Evolutionary conservation across 176 grass and related monocot genomes (phyloP), one percentile per base, ranked within the genome.

Genomic region (Thalia dealbata): DNA sequence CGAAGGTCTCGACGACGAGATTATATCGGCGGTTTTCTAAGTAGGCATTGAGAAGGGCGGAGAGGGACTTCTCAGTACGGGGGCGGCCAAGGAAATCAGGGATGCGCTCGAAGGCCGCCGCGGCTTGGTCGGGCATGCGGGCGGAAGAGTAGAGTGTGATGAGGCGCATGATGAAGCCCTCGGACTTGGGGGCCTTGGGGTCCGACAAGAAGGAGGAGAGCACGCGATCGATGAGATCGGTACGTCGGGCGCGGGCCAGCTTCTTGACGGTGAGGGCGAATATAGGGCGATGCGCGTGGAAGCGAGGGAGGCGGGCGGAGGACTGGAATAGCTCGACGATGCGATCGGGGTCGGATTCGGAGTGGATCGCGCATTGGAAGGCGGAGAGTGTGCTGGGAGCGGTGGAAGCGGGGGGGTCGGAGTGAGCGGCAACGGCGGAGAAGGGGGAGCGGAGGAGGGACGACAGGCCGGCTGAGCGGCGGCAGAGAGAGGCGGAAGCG

Each of bases 311-410:
- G 73, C 64, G 54, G n/a, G 64, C 65, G 60, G 61, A 59, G 64
- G 87, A 86, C 35, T 86, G 89, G 50, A 91, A 91, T 54, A 88
- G 73, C n/a, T 86, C 64, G 61, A 84, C 89, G 84, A 96, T 29
- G 77, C 82, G 84, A 50, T 72, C 84, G 7, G 93, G 87, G 75
- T 96, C 73, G 42, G 78, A 23, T 72, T 84, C 89, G 60, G 70
- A 70, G 71, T 80, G 80, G 78, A 97, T 76, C 69, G 84, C 56
- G 25, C 71, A 75, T 70, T 86, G 86, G 84, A 96, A 82, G 61
- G 80, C 69, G 61, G 75, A 77, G 76, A 79, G 23, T 46, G 88
- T 41, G 66, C 84, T 42, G 74, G 70, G 55, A 43, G 24, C 26
- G 52, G 72, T 2, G 30, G 72, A 21, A 26, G 18, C 51, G 28